A percentile compares a stretch with the other conserved stretches of the same genome.
phyloP scores from a whole-genome alignment of 129 eudicot genomes.

The Flaveria trinervia region DNA sequence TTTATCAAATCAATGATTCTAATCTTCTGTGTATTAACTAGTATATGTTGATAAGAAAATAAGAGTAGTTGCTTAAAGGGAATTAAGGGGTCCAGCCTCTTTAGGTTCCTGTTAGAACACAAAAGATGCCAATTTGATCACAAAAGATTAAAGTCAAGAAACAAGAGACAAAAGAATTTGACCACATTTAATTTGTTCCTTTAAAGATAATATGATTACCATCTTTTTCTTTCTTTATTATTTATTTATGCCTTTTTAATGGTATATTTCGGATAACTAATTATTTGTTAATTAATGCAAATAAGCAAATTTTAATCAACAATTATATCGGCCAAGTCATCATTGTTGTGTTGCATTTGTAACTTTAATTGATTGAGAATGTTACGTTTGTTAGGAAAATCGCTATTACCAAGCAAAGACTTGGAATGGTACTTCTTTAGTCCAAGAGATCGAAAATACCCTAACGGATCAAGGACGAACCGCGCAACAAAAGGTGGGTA shows the following conservation, averaged over 20 bases:
- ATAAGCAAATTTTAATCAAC: conserved; percentile 3
- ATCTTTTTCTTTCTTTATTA: conserved; percentile 34
- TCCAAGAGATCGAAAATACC: conserved; percentile 59
- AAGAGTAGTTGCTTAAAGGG: conserved; percentile 13
- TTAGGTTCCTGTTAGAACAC: conserved; percentile 35
- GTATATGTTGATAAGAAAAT: background rate
- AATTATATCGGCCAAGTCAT: background rate
- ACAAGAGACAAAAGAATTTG: conserved; percentile 31
- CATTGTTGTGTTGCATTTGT: background rate
- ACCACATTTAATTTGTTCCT: conserved; percentile 33
- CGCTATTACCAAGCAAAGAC: conserved; percentile 52
- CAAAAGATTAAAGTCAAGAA: conserved; percentile 41
- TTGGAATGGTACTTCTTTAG: conserved; percentile 61
- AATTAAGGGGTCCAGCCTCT: conserved; percentile 33
- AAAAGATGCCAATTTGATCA: conserved; percentile 25
- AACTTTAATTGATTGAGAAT: background rate
- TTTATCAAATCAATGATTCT: conserved; percentile 7
- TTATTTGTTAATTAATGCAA: background rate
- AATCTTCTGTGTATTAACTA: background rate
- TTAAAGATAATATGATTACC: conserved; percentile 33
- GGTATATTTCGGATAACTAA: background rate
- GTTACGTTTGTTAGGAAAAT: conserved; percentile 35
- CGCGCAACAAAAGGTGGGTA: conserved; percentile 53
- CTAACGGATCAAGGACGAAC: conserved; percentile 59
- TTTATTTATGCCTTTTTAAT: conserved; percentile 16